Evolutionary conservation across 768 basidiomycete genomes (phyloP).

Genomic region (Calocybe cyanea): DNA sequence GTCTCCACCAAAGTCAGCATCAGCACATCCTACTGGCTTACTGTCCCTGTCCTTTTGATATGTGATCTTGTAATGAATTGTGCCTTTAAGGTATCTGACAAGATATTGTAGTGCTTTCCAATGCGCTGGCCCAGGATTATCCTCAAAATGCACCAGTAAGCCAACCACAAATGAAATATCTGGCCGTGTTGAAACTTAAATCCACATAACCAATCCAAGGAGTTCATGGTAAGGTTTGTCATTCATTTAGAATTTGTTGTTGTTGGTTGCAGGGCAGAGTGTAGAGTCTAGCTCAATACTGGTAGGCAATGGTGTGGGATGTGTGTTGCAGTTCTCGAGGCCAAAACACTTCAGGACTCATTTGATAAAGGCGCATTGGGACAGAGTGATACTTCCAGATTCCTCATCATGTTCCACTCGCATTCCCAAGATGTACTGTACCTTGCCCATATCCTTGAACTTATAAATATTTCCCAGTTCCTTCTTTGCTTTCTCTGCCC

Average conservation of each 20-base stretch:
- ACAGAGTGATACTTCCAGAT: conserved; percentile 6
- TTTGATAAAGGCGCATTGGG: not conserved
- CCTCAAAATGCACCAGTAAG: conserved; percentile 17
- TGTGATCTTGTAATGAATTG: conserved; percentile 20
- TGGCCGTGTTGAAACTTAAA: not conserved
- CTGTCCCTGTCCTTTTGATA: not conserved
- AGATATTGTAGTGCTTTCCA: conserved; percentile 34
- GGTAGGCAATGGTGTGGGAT: conserved; percentile 16
- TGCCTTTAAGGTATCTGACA: conserved; percentile 32
- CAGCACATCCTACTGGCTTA: conserved; percentile 11
- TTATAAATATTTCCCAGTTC: conserved; percentile 14
- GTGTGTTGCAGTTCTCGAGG: not conserved
- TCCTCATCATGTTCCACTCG: conserved; percentile 5
- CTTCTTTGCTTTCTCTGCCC: conserved; percentile 7
- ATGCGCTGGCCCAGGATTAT: conserved; percentile 25
- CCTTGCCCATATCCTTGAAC: conserved; percentile 12
- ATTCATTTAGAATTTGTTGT: conserved; percentile 20
- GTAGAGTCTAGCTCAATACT: conserved; percentile 24
- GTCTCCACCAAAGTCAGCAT: conserved; percentile 27
- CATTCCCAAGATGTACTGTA: conserved; percentile 13
- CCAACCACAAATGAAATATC: conserved; percentile 21
- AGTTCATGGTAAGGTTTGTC: not conserved
- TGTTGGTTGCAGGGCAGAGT: conserved; percentile 21
- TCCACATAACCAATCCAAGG: not conserved
- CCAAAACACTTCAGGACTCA: not conserved